Percentiles rank a stretch among this genome's conserved stretches.
Evolutionary conservation across 768 basidiomycete species (phyloP).

Genomic region (Mycena metata): DNA sequence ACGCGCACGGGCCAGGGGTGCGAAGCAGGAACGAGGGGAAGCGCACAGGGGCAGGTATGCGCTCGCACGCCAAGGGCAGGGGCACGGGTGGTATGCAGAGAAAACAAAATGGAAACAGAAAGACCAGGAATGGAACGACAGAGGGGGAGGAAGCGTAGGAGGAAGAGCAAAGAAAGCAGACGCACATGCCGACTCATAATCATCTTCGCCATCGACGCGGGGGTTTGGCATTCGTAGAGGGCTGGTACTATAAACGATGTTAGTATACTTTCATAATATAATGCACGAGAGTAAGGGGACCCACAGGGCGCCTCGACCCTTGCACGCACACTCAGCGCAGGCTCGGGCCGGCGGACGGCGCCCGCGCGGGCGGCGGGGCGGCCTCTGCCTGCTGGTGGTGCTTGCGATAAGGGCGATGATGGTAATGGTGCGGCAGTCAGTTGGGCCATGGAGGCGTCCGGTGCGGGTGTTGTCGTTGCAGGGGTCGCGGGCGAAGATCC

Average conservation of each 20-base stretch:
- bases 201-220: conserved; percentile 32
- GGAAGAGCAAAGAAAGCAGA: background rate
- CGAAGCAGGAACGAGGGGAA: too few relatives aligned
- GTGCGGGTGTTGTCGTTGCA: background rate
- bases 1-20: too few relatives aligned
- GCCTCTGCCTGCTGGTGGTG: too few relatives aligned
- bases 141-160: too few relatives aligned
- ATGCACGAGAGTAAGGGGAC: background rate
- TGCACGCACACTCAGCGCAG: background rate
- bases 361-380: background rate
- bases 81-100: too few relatives aligned
- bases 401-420: too few relatives aligned
- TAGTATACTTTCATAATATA: background rate
- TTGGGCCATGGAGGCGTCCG: too few relatives aligned
- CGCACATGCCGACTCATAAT: conserved; percentile 33
- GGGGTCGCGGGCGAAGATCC: background rate
- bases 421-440: conserved; percentile 1
- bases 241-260: conserved; percentile 11
- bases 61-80: too few relatives aligned
- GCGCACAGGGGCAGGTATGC: too few relatives aligned
- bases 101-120: too few relatives aligned
- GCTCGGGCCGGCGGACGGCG: conserved; percentile 7
- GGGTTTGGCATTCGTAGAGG: conserved; percentile 23
- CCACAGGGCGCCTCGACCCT: conserved; percentile 10
- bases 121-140: too few relatives aligned